Evolutionary conservation across 306 rosid genomes (phyloP).

Genomic region (Vicia sativa): DNA sequence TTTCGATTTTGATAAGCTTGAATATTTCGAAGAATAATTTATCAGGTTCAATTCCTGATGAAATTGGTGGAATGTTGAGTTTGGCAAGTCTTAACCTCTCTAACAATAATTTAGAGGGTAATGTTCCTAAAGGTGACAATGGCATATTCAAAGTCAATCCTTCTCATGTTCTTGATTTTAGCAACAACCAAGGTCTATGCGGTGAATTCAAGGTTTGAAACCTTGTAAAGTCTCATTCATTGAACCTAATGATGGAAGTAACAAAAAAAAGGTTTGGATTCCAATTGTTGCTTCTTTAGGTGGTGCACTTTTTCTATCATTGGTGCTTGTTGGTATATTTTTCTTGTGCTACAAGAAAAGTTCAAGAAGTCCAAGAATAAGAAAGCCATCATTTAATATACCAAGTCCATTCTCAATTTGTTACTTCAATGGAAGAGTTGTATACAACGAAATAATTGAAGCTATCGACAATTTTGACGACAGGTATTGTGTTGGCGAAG

Average conservation of each 20-base stretch:
- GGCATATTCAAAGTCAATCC: slow-evolving; percentile 47
- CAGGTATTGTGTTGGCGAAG: slow-evolving; percentile 48
- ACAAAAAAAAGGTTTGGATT: slow-evolving; percentile 30
- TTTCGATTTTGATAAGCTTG: slow-evolving; percentile 48
- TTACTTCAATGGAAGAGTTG: slow-evolving; percentile 51
- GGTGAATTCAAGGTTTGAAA: slow-evolving; percentile 38
- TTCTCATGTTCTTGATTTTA: slow-evolving; percentile 41
- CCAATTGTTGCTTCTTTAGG: slow-evolving; percentile 43
- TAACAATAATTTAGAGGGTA: slow-evolving; percentile 54
- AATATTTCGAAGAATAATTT: slow-evolving; percentile 58
- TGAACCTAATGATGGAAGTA: slow-evolving; percentile 18
- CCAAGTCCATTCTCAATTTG: slow-evolving; percentile 43
- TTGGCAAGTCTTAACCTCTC: slow-evolving; percentile 51
- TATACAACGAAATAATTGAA: slow-evolving; percentile 48
- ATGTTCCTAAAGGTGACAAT: slow-evolving; percentile 36
- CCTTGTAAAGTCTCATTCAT: slow-evolving; percentile 36
- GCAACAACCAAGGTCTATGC: slow-evolving; percentile 48
- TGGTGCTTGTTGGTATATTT: slow-evolving; percentile 23
- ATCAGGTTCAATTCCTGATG: slow-evolving; percentile 50
- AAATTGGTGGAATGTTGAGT: slow-evolving; percentile 47
- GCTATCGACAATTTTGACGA: slow-evolving; percentile 47
- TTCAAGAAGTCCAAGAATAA: neutral
- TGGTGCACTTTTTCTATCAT: slow-evolving; percentile 35
- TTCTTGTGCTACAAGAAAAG: slow-evolving; percentile 28
- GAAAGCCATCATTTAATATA: neutral